Evolutionary conservation across 345 rosid genomes (phyloP).

Genomic region (Chamaenerion angustifolium): DNA sequence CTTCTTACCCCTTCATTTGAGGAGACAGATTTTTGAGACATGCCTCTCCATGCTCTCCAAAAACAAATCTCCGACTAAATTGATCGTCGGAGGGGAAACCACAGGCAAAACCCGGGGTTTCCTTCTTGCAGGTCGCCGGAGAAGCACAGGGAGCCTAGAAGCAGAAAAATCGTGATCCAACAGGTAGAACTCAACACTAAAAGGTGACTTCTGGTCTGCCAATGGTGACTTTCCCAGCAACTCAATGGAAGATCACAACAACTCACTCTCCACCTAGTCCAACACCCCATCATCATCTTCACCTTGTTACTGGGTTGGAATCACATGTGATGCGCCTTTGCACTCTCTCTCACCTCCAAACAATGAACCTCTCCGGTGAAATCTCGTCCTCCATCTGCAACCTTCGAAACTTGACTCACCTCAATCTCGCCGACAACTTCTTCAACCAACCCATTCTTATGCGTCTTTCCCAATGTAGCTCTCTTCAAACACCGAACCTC

Average conservation of each 20-base stretch:
- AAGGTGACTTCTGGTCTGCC: too few species aligned
- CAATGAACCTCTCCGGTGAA: conserved; percentile 82
- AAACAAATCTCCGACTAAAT: too few species aligned
- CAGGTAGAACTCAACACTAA: too few species aligned
- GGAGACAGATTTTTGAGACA: too few species aligned
- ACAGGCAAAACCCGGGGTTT: too few species aligned
- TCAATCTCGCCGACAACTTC: conserved; percentile 64
- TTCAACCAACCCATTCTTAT: conserved; percentile 82
- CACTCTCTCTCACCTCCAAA: conserved; percentile 47
- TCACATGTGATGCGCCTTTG: conserved; percentile 42
- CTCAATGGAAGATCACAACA: conserved; percentile 56
- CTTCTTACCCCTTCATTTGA: too few species aligned
- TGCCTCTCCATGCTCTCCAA: too few species aligned
- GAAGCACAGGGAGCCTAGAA: too few species aligned
- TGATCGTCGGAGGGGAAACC: too few species aligned
- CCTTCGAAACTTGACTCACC: conserved; percentile 41
- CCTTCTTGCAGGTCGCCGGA: too few species aligned
- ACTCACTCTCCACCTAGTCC: conserved; percentile 64
- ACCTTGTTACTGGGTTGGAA: conserved; percentile 83
- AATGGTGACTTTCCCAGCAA: too few species aligned
- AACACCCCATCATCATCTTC: conserved; percentile 32
- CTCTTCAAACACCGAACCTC: conserved; percentile 60
- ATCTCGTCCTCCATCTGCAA: conserved; percentile 60
- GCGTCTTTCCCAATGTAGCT: conserved; percentile 51
- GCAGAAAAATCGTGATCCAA: too few species aligned